Conservation (phyloP, 768 basidiomycete species). For the Hirschioporus abietinus region DNA sequence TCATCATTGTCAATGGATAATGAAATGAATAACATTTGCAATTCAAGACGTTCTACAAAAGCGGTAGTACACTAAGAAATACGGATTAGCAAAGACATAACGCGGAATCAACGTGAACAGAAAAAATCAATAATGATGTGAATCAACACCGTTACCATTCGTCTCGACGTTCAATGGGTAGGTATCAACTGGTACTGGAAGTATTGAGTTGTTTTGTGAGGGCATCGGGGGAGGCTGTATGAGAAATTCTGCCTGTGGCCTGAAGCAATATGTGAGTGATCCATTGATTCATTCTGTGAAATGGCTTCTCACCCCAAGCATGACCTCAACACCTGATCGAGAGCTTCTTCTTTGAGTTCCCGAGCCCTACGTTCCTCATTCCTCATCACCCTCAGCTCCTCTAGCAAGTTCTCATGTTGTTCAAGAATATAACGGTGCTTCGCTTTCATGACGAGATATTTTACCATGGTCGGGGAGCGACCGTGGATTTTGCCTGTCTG, state of each 20-base stretch:
- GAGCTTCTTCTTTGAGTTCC: constrained; percentile 28
- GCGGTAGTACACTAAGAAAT: neutral
- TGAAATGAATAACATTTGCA: neutral
- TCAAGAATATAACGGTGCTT: constrained; percentile 66
- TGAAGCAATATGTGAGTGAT: neutral
- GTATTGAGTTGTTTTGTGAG: neutral
- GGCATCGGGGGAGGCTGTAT: neutral
- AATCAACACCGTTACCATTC: neutral
- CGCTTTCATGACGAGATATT: constrained; percentile 74
- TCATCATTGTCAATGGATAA: no score
- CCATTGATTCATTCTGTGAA: neutral
- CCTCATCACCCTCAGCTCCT: constrained; percentile 55
- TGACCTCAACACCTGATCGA: constrained; percentile 47
- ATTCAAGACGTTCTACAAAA: neutral
- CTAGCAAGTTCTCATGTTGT: constrained; percentile 58
- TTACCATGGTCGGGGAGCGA: constrained; percentile 61
- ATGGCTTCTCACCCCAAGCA: constrained; percentile 45
- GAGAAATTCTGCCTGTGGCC: neutral
- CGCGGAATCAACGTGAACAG: neutral
- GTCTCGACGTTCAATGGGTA: neutral
- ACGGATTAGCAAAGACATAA: neutral
- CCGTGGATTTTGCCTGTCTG: constrained; percentile 61
- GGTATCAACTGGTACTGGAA: neutral
- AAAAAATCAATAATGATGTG: neutral
- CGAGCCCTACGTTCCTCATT: constrained; percentile 34